Evolutionary conservation across 805 yeast species (phyloP).

Genomic region (Pichia nanzhaoensis): DNA sequence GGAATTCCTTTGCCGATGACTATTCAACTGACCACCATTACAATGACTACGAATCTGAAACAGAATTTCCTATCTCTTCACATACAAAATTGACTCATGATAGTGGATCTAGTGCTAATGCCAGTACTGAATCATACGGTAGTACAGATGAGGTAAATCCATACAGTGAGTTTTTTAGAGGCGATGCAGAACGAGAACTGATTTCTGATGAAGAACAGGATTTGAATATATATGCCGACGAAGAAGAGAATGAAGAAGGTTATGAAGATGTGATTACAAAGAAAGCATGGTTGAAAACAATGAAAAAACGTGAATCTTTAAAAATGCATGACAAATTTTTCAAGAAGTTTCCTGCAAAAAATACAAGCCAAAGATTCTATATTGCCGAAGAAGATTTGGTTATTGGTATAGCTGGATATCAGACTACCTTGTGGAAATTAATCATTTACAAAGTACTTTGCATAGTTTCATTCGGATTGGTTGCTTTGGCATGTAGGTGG

Average conservation of each 20-base stretch:
- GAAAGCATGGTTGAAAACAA: constrained; percentile 11
- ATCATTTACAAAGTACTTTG: constrained; percentile 49
- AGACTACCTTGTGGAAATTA: constrained; percentile 41
- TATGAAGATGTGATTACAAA: constrained; percentile 9
- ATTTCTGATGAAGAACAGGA: constrained; percentile 15
- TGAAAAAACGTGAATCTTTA: constrained; percentile 21
- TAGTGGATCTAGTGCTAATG: neutral
- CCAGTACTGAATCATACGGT: constrained; percentile 9
- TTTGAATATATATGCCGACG: constrained; percentile 6
- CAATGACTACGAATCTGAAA: constrained; percentile 10
- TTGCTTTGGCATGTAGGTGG: constrained; percentile 77
- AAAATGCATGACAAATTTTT: constrained; percentile 38
- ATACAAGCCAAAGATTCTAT: constrained; percentile 72
- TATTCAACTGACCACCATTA: constrained; percentile 19
- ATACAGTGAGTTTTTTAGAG: constrained; percentile 16
- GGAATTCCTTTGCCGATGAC: constrained; percentile 59
- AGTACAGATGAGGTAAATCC: constrained; percentile 10
- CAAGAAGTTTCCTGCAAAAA: constrained; percentile 35
- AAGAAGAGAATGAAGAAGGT: constrained; percentile 20
- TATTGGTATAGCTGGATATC: constrained; percentile 89
- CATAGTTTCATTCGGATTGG: constrained; percentile 58
- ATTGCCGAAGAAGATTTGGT: constrained; percentile 94
- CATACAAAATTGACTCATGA: constrained; percentile 1
- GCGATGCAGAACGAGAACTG: constrained; percentile 14
- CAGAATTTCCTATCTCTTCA: constrained; percentile 1